Evolutionary conservation across 2,329 filamentous ascomycete species (phyloP), one percentile per base, ranked within the genome.

Genomic region (Cercospora zeina): DNA sequence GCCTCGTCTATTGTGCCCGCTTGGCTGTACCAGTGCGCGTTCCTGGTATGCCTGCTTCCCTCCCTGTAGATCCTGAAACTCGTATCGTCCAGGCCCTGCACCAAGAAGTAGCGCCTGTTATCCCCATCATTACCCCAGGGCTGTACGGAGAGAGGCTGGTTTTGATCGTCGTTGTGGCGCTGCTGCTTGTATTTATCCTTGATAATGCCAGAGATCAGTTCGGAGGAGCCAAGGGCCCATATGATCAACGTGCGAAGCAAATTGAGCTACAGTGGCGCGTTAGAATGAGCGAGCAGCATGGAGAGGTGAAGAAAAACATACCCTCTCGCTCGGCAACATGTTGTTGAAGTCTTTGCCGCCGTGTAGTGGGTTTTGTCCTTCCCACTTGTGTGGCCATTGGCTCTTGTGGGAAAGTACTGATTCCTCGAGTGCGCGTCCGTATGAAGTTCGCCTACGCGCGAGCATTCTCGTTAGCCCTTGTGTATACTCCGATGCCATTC

Each of bases 61-160:
- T 99, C 95, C 58, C 95, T 85, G 76, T 99, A 99, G 49, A 99
- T 85, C 65, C 95, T 86, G 76, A 99, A 99, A 65, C 89, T 85
- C 3, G 93, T 97, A 76, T 99, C 93, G 70, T 97, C 93, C 68
- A 91, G 85, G 11, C 95, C 95, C 77, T 99, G 95, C 65, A 99
- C 85, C 53, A 99, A 81, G 80, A 89, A 99, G 77, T 97, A 99
- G 63, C 92, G 87, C 60, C 95, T 87, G 80, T 95, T 96, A 70
- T 96, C 88, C 67, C 90, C 91, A 74, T 96, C 93, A 11, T 86
- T 84, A 8, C 93, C 93, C 93, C 93, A 97, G 4, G 91, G 87
- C 73, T 96, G 92, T 50, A 96, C 90, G 0, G 91, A 93, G 36
- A 96, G 82, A 8, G 93, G 89, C 69, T 97, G 91, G 74, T 97